phyloP scores from a whole-genome alignment of 1,284 basidiomycete species.

The Trichosporon asahii region DNA sequence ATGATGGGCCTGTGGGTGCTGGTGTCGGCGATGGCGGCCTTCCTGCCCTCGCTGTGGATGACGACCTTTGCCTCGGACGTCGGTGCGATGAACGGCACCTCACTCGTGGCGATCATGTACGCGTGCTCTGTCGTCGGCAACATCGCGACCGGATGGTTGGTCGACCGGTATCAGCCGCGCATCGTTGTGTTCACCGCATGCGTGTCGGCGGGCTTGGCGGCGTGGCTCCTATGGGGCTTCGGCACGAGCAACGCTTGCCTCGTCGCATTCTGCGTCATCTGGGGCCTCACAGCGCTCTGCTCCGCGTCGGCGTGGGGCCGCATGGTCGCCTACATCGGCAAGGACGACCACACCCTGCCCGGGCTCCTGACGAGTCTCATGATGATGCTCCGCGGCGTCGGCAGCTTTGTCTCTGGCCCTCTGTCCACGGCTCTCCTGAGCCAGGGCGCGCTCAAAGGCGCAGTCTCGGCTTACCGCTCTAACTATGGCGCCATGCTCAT shows the following conservation, averaged over 20 bases:
- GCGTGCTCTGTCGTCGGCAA: slow-evolving; percentile 45
- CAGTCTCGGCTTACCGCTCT: slow-evolving; percentile 41
- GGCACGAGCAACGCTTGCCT: slow-evolving; percentile 34
- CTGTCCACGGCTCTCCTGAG: slow-evolving; percentile 38
- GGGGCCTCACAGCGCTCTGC: slow-evolving; percentile 35
- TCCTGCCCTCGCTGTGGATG: slow-evolving; percentile 47
- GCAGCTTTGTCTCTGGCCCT: slow-evolving; percentile 46
- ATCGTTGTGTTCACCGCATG: slow-evolving; percentile 38
- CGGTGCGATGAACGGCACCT: slow-evolving; percentile 39
- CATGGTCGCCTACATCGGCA: slow-evolving; percentile 14
- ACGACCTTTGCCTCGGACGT: slow-evolving; percentile 47
- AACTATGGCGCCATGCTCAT: slow-evolving; percentile 29
- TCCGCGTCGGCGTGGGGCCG: slow-evolving; percentile 21
- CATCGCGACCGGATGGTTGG: slow-evolving; percentile 39
- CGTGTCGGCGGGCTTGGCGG: slow-evolving; percentile 35
- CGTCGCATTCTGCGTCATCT: slow-evolving; percentile 34
- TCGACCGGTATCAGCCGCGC: slow-evolving; percentile 39
- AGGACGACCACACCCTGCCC: slow-evolving; percentile 42
- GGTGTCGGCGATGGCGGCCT: slow-evolving; percentile 44
- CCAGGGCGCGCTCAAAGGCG: slow-evolving; percentile 27
- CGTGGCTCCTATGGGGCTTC: slow-evolving; percentile 50
- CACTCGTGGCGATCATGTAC: slow-evolving; percentile 47
- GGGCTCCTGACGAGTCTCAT: slow-evolving; percentile 43
- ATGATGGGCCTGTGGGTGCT: slow-evolving; percentile 39
- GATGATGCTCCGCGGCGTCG: slow-evolving; percentile 43